phyloP scores from a whole-genome alignment of 1,284 basidiomycete genomes.

The Puccinia hordei region DNA sequence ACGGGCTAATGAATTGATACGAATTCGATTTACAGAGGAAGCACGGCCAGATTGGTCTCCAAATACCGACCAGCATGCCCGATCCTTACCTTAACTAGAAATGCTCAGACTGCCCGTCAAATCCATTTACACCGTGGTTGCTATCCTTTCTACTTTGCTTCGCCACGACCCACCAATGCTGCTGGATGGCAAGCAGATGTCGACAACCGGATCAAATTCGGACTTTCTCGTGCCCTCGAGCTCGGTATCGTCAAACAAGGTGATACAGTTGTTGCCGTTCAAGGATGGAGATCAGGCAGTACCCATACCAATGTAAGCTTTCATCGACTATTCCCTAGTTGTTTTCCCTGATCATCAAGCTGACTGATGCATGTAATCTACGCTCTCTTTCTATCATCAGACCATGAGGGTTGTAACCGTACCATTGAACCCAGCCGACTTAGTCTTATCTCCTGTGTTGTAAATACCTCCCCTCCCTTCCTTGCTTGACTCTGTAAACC shows the following conservation, averaged over 20 bases:
- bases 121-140: conserved; percentile 95
- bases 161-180: conserved; percentile 80
- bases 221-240: conserved; percentile 80
- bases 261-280: conserved; percentile 87
- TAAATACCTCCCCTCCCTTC: conserved; percentile 15
- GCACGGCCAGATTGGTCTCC: conserved; percentile 91
- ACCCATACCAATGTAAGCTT: conserved; percentile 69
- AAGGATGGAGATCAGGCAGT: conserved; percentile 97
- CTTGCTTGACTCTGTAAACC: not conserved
- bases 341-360: not conserved
- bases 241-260: conserved; percentile 88
- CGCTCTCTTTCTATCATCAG: not conserved
- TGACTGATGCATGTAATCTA: not conserved
- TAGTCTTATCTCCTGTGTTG: conserved; percentile 43
- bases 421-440: conserved; percentile 24
- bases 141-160: conserved; percentile 96
- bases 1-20: conserved; percentile 6
- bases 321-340: not conserved
- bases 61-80: conserved; percentile 94
- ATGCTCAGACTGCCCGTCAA: conserved; percentile 93
- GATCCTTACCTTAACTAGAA: conserved; percentile 95
- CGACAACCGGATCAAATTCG: conserved; percentile 86
- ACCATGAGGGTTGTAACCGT: conserved; percentile 50
- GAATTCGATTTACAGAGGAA: conserved; percentile 67
- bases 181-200: conserved; percentile 99